These are phyloP conservation scores for Fusarium nygamai DNA, from an alignment of 2,329 filamentous ascomycete genomes.

Conservation along the genomic window DNA sequence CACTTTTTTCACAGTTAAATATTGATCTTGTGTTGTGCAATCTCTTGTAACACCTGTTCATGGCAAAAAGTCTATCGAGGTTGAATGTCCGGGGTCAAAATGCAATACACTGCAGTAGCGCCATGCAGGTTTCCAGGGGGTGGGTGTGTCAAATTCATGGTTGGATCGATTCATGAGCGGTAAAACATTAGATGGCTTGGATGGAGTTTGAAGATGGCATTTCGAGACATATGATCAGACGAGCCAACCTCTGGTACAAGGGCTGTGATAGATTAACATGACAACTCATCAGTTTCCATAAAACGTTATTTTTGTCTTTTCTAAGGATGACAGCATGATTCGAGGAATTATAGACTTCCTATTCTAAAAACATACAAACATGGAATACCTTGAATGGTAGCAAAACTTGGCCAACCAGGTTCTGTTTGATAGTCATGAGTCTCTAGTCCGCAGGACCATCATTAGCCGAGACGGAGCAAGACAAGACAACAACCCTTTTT, in stretches of 20 bases:
- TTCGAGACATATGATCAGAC: slow-evolving; percentile 20
- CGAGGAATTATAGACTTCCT: neutral
- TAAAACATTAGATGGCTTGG: slow-evolving; percentile 23
- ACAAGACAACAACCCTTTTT: neutral
- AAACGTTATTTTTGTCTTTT: neutral
- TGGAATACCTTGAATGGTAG: neutral
- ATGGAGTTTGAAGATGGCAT: slow-evolving; percentile 23
- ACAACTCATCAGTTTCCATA: neutral
- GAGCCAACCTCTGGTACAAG: neutral
- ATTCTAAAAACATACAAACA: neutral
- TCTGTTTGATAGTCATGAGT: neutral
- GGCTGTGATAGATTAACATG: neutral
- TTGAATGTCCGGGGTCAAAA: slow-evolving; percentile 20
- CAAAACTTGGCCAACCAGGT: neutral
- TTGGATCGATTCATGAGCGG: slow-evolving; percentile 7
- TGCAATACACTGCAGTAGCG: slow-evolving; percentile 38
- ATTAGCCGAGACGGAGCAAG: neutral
- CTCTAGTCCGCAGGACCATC: neutral
- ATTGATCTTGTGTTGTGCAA: neutral
- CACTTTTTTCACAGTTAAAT: neutral
- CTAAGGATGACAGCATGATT: neutral
- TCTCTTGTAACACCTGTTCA: neutral
- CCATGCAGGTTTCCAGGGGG: slow-evolving; percentile 37
- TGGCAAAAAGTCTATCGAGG: slow-evolving; percentile 11
- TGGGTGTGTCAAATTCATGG: slow-evolving; percentile 21